Evolutionary conservation across 768 basidiomycete genomes (phyloP), one percentile per base, ranked within the genome.

Genomic region (Agaricus bisporus): DNA sequence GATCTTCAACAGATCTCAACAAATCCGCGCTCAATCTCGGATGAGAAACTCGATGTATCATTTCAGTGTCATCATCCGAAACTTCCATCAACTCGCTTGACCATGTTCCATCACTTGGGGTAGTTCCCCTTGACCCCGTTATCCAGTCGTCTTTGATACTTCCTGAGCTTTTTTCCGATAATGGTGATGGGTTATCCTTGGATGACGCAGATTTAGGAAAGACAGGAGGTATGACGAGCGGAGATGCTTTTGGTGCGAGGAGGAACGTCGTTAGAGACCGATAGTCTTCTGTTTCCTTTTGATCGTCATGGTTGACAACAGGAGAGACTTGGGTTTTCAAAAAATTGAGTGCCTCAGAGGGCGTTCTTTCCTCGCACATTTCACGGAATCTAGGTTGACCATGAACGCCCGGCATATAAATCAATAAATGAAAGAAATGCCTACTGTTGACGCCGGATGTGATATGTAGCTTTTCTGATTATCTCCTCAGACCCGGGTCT

Each of bases 401-500:
- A 35, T 48, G 25, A 56, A 28, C 32, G 5, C 28, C n/a, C 36
- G 53, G 26, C 7, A 11, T 26, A 5, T 48, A 9, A 15, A 26
- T 48, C 5, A 54, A 11, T 32, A 29, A n/a, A n/a, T n/a, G 22
- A 22, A 37, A 47, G 54, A 17, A 10, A 38, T 1, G 72, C 83
- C 51, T 60, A 88, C 89, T 85, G 84, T 62, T 91, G 89, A 56
- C 78, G 76, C 38, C 89, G 81, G 56, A 91, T 75, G 26, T 74
- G 70, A 61, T 83, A 86, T 22, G 70, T 81, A 14, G 82, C 82
- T 54, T 77, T 73, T 35, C 88, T 79, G 42, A 87, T 71, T 6
- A 89, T 73, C 58, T 86, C 85, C 43, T 80, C 79, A 1, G 77
- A 68, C 3, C 72, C 73, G n/a, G 82, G 79, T 60, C 89, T 91